A percentile compares a stretch with the other conserved stretches of the same genome.
phyloP scores from a whole-genome alignment of 306 rosid genomes.

The Dryas octopetala region DNA sequence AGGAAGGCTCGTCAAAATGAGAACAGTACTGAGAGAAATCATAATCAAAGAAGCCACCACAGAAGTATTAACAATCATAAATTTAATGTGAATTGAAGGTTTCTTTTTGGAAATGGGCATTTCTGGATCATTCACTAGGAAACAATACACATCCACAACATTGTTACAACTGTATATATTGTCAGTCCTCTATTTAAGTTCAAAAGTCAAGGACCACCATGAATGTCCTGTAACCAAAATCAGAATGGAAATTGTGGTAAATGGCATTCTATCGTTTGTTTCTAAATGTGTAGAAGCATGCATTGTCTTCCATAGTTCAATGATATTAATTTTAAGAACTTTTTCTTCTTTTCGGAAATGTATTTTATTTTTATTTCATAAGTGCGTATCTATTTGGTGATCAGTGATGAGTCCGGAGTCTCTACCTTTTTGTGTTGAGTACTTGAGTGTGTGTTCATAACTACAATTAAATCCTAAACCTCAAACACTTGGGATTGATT shows the following conservation, averaged over 20 bases:
- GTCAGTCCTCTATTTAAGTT: background rate
- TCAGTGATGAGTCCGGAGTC: too few relatives aligned
- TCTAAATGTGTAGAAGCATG: too few relatives aligned
- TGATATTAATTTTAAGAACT: too few relatives aligned
- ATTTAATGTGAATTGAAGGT: conserved; percentile 41
- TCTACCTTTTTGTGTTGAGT: too few relatives aligned
- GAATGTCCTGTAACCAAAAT: background rate
- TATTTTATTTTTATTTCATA: too few relatives aligned
- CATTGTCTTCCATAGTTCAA: too few relatives aligned
- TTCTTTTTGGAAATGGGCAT: background rate
- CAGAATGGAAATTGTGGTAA: background rate
- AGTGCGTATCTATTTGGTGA: too few relatives aligned
- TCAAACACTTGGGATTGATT: too few relatives aligned
- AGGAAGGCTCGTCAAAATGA: conserved; percentile 48
- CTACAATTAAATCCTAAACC: too few relatives aligned
- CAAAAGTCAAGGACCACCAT: background rate
- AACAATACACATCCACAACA: background rate
- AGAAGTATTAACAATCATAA: conserved; percentile 38
- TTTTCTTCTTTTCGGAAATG: too few relatives aligned
- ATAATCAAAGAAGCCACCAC: conserved; percentile 23
- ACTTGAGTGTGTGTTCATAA: too few relatives aligned
- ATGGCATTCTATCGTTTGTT: background rate
- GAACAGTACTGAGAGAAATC: conserved; percentile 32
- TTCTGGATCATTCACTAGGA: background rate
- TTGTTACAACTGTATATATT: conserved; percentile 8